Conservation (phyloP, 306 rosid species). For the Quercus aquifolioides region DNA sequence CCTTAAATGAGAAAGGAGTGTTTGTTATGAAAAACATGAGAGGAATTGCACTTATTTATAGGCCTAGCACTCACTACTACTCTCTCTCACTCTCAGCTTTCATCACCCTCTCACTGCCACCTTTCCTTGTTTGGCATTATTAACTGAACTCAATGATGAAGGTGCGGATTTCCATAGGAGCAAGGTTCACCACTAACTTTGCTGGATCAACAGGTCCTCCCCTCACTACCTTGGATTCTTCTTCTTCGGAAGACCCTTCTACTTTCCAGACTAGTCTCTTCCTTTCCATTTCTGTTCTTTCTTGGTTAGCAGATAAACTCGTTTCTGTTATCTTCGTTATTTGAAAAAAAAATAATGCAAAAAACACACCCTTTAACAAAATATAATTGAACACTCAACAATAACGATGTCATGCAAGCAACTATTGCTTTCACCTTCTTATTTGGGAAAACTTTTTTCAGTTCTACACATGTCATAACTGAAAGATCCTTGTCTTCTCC, state of each 20-base stretch:
- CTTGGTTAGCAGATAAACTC: slow-evolving; percentile 75
- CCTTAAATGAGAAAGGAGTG: no score
- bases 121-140: no score
- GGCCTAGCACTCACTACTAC: no score
- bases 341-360: slow-evolving; percentile 19
- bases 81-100: no score
- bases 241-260: slow-evolving; percentile 31
- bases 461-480: slow-evolving; percentile 49
- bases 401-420: neutral
- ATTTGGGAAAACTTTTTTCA: slow-evolving; percentile 51
- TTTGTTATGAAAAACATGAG: no score
- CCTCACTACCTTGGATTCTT: slow-evolving; percentile 27
- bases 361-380: neutral
- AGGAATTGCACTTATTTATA: no score
- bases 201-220: slow-evolving; percentile 66
- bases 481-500: slow-evolving; percentile 64
- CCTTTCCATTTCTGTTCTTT: slow-evolving; percentile 68
- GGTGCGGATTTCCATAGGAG: slow-evolving; percentile 71
- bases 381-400: neutral
- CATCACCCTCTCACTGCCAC: no score
- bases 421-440: slow-evolving; percentile 49
- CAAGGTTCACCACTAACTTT: slow-evolving; percentile 54
- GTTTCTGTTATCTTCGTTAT: slow-evolving; percentile 47
- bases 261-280: slow-evolving; percentile 71
- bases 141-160: slow-evolving; percentile 12